Evolutionary conservation across 2,329 filamentous ascomycete species (phyloP), one percentile per base, ranked within the genome.

Genomic region (Neopestalotiopsis rosae): DNA sequence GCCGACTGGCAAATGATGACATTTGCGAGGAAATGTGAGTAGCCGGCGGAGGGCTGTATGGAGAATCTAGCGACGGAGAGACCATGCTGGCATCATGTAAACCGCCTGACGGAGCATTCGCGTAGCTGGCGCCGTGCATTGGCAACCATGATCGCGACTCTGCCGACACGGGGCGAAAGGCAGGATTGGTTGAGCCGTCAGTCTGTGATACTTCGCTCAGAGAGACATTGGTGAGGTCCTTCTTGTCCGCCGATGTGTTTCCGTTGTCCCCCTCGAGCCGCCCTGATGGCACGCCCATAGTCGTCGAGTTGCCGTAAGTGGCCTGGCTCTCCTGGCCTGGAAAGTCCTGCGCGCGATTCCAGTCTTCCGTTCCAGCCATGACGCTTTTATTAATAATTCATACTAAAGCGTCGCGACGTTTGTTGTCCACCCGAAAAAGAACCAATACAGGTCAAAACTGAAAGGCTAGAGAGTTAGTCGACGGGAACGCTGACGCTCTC

Each of bases 101-200:
- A 40, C 64, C 28, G 20, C 52, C 20, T 58, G 45, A 59, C 40
- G 69, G 57, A 2, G 68, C 45, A 10, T 52, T 67, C 13, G 62
- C 34, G 4, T 45, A 32, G 7, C 40, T 57, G 10, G 20, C 68
- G 2, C 68, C 69, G 32, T 66, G 61, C 13, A 66, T 42, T 30
- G 71, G 67, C 45, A 69, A 40, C 69, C 70, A 69, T 69, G 65
- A 45, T 49, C 38, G 69, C 67, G 71, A 66, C 24, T 71, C 68
- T n/a, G 67, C 32, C 57, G 69, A 71, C 38, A 67, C 64, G 34
- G 63, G 65, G 12, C 67, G 69, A 61, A 61, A 38, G 17, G 56
- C 64, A 58, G 61, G 63, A 17, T 67, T 24, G 2, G 30, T 20
- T 17, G 12, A 30, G 28, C 69, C 65, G 45, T 65, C 67, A 12